Evolutionary conservation across 306 rosid species (phyloP).

Genomic region (Vicia faba): DNA sequence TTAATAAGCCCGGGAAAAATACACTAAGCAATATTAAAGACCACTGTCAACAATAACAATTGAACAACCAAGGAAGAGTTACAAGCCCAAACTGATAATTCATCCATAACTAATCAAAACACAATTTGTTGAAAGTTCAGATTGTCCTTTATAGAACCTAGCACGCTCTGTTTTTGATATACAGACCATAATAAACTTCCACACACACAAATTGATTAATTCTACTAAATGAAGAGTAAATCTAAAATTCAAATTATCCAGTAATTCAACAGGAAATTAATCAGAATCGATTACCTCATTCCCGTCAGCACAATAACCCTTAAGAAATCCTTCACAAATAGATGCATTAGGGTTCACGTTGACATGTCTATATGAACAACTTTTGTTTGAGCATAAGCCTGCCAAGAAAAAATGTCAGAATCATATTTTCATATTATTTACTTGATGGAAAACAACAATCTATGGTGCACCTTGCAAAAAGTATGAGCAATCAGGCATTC

Average conservation of each 20-base stretch:
- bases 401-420: conserved; percentile 61
- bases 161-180: background rate
- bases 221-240: conserved; percentile 1
- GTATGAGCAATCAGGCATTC: conserved; percentile 96
- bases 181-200: background rate
- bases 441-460: conserved; percentile 20
- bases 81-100: conserved; percentile 14
- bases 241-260: conserved; percentile 21
- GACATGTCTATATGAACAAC: conserved; percentile 93
- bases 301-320: conserved; percentile 91
- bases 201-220: conserved; percentile 8
- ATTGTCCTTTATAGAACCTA: background rate
- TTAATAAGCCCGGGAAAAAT: background rate
- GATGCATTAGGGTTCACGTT: conserved; percentile 87
- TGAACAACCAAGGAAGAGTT: conserved; percentile 12
- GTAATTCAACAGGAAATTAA: conserved; percentile 5
- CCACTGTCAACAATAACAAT: conserved; percentile 18
- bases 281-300: conserved; percentile 61
- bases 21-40: background rate
- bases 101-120: background rate
- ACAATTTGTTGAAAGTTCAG: background rate
- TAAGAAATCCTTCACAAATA: conserved; percentile 86
- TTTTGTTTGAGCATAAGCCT: conserved; percentile 86
- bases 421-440: conserved; percentile 34
- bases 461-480: conserved; percentile 75